Conservation (phyloP, 495 filamentous ascomycete species). For the Cladorrhinum samala region DNA sequence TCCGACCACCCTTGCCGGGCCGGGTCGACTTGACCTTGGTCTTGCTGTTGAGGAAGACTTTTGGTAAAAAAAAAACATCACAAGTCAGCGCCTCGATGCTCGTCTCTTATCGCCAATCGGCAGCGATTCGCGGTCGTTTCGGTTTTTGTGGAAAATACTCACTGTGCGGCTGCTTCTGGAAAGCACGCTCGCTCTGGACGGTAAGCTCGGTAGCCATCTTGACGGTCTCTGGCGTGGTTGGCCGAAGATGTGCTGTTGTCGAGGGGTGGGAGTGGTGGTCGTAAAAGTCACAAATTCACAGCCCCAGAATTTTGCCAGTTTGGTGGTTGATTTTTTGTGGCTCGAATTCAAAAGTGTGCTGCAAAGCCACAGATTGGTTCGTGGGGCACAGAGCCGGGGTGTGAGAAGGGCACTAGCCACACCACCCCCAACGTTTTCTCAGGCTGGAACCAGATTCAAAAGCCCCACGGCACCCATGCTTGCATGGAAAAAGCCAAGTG, state of each 20-base stretch:
- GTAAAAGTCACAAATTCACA: slow-evolving; percentile 14
- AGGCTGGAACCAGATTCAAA: background rate
- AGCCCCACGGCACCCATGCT: no score
- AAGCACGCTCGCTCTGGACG: slow-evolving; percentile 96
- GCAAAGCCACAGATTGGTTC: background rate
- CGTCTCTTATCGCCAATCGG: background rate
- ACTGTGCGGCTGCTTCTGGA: slow-evolving; percentile 97
- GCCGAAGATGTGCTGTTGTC: slow-evolving; percentile 25
- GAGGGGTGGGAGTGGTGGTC: slow-evolving; percentile 10
- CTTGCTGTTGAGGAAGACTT: slow-evolving; percentile 90
- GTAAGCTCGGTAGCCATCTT: slow-evolving; percentile 97
- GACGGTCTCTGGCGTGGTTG: slow-evolving; percentile 45
- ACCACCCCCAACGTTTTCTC: background rate
- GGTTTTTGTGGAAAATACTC: slow-evolving; percentile 17
- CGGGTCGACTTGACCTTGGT: slow-evolving; percentile 78
- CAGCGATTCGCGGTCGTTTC: background rate
- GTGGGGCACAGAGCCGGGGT: background rate
- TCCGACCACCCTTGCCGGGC: slow-evolving; percentile 73
- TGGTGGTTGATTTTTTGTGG: slow-evolving; percentile 26
- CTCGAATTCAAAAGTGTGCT: slow-evolving; percentile 24
- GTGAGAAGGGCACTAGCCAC: slow-evolving; percentile 19
- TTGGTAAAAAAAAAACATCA: slow-evolving; percentile 11
- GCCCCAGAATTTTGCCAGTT: slow-evolving; percentile 25
- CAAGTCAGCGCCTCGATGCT: slow-evolving; percentile 14
- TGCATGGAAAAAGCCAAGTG: no score